phyloP scores from a whole-genome alignment of 495 filamentous ascomycete species.

The Ramalina intermedia region DNA sequence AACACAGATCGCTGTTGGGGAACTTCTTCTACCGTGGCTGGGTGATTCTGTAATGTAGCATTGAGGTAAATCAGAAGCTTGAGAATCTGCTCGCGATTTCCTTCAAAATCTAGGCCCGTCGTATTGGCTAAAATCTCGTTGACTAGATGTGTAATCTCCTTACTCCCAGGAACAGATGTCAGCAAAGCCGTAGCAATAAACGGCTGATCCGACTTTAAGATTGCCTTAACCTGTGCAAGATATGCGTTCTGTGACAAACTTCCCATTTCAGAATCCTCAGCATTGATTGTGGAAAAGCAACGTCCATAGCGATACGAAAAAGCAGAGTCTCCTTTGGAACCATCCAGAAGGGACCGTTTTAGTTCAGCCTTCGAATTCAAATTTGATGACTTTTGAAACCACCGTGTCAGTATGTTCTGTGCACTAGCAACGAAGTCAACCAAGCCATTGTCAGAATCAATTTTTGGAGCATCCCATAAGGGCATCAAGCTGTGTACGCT shows the following conservation, averaged over 20 bases:
- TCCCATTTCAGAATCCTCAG: slow-evolving; percentile 16
- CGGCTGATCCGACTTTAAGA: slow-evolving; percentile 21
- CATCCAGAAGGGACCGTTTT: slow-evolving; percentile 10
- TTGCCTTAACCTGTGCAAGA: slow-evolving; percentile 4
- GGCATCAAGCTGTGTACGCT: slow-evolving; percentile 41
- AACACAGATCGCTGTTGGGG: slow-evolving; percentile 73
- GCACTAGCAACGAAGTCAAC: slow-evolving; percentile 44
- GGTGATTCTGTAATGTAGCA: slow-evolving; percentile 36
- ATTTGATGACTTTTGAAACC: slow-evolving; percentile 2
- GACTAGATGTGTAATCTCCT: slow-evolving; percentile 25
- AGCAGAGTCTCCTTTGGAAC: slow-evolving; percentile 6
- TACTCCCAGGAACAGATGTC: slow-evolving; percentile 11
- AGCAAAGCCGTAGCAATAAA: slow-evolving; percentile 38
- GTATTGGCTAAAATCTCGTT: slow-evolving; percentile 47
- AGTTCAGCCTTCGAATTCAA: slow-evolving; percentile 8
- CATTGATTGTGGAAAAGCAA: slow-evolving; percentile 13
- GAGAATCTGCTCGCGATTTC: slow-evolving; percentile 27
- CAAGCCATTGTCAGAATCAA: slow-evolving; percentile 43
- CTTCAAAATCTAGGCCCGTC: slow-evolving; percentile 34
- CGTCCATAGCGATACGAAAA: slow-evolving; percentile 19
- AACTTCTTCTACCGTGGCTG: slow-evolving; percentile 36
- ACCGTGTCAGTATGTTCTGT: slow-evolving; percentile 26
- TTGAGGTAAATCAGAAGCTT: slow-evolving; percentile 39
- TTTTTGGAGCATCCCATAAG: slow-evolving; percentile 31
- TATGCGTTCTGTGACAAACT: slow-evolving; percentile 5